A percentile compares a stretch with the other conserved stretches of the same genome.
These are phyloP conservation scores for Starmera amethionina DNA, from an alignment of 805 yeast genomes.

Conservation along the genomic window DNA sequence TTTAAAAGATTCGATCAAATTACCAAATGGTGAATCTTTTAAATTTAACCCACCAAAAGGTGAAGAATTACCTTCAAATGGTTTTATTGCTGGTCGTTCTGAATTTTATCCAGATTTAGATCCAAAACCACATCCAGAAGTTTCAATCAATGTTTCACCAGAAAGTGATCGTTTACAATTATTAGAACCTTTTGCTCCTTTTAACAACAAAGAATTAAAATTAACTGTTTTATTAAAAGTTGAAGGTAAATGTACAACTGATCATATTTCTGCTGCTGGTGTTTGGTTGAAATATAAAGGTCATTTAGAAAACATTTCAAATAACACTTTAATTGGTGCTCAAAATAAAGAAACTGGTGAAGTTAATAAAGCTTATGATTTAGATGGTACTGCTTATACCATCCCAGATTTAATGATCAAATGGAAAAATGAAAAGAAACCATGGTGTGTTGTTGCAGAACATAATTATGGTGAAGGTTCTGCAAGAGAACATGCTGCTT, in stretches of 20 bases:
- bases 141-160: conserved; percentile 65
- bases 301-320: conserved; percentile 88
- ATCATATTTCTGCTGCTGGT: conserved; percentile 98
- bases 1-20: conserved; percentile 69
- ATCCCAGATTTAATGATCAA: conserved; percentile 96
- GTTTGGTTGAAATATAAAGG: conserved; percentile 98
- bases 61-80: conserved; percentile 70
- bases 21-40: conserved; percentile 63
- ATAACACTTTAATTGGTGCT: conserved; percentile 95
- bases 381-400: conserved; percentile 64
- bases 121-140: conserved; percentile 55
- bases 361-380: conserved; percentile 82
- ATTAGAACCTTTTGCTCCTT: conserved; percentile 77
- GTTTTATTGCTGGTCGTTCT: conserved; percentile 67
- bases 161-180: conserved; percentile 87
- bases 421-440: conserved; percentile 78
- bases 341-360: conserved; percentile 95
- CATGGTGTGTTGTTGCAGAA: conserved; percentile 95
- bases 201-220: conserved; percentile 78
- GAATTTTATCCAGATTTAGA: conserved; percentile 67
- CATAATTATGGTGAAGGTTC: conserved; percentile 99
- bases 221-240: conserved; percentile 79
- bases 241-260: conserved; percentile 97
- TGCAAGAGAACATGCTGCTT: conserved; percentile 97
- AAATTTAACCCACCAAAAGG: conserved; percentile 74